Evolutionary conservation across 371 early-diverging fungal species (phyloP).

Genomic region (Mortierella sp.): DNA sequence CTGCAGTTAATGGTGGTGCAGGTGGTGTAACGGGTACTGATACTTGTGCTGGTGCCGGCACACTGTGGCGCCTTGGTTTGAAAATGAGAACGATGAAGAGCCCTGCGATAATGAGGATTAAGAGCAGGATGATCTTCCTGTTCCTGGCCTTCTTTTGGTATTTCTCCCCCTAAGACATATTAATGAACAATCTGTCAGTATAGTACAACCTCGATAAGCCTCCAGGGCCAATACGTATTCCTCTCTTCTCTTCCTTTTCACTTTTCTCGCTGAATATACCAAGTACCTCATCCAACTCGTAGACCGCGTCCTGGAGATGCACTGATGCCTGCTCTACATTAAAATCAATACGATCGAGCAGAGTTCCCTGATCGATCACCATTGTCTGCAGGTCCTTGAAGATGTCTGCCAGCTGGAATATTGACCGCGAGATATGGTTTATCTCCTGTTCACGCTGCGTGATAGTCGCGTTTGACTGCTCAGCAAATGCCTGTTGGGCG

Average conservation of each 20-base stretch:
- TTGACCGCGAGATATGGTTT: slow-evolving; percentile 92
- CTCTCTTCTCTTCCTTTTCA: no score
- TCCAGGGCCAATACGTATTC: no score
- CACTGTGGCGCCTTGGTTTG: slow-evolving; percentile 58
- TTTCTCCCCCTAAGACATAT: slow-evolving; percentile 59
- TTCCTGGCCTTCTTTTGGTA: slow-evolving; percentile 76
- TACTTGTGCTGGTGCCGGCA: slow-evolving; percentile 5
- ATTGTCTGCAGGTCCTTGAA: slow-evolving; percentile 93
- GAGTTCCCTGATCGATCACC: slow-evolving; percentile 97
- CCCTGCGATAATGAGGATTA: slow-evolving; percentile 69
- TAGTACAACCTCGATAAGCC: no score
- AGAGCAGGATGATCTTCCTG: slow-evolving; percentile 70
- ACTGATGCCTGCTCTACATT: slow-evolving; percentile 90
- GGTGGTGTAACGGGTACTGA: slow-evolving; percentile 2
- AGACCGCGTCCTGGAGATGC: slow-evolving; percentile 85
- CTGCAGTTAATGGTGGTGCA: slow-evolving; percentile 7
- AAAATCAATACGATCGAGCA: slow-evolving; percentile 97
- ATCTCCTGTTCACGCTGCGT: slow-evolving; percentile 91
- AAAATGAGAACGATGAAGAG: slow-evolving; percentile 73
- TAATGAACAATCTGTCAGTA: no score
- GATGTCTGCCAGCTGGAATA: slow-evolving; percentile 89
- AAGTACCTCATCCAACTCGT: slow-evolving; percentile 86
- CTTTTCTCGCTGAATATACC: no score
- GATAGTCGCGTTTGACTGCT: slow-evolving; percentile 73
- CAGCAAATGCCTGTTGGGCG: slow-evolving; percentile 81